Evolutionary conservation across 2,329 filamentous ascomycete genomes (phyloP), one percentile per base, ranked within the genome.

Genomic region (Xylariaceae sp.): DNA sequence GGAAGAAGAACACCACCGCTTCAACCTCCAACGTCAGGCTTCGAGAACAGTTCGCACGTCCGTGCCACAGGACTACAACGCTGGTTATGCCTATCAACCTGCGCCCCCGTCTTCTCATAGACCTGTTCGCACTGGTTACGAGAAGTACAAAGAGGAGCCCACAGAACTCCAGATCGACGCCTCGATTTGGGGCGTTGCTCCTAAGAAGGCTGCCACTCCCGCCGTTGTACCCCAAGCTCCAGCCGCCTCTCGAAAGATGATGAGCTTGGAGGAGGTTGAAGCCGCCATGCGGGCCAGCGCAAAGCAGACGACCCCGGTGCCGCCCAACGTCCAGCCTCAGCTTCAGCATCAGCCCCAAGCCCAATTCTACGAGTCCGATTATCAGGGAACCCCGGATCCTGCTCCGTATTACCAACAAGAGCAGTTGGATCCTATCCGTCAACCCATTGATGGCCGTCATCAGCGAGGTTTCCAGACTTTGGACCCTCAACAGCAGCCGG

Each of bases 221-320:
- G 67, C 71, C 5, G 58, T 66, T 15, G 52, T 61, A 15, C 17
- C 62, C 23, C 68, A 68, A 18, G 55, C 58, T 10, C 53, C 54
- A n/a, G 23, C 53, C 35, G 68, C 68, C 15, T 71, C 81, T 48
- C 86, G 86, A 69, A 97, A 92, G 78, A 88, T 97, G 76, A 87
- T 99, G 88, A 97, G 91, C 69, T 75, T 99, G 70, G 94, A 97
- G 73, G 94, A 99, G 77, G 92, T 99, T 17, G 94, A 99, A 76
- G 93, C 93, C 56, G 87, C 91, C 64, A 92, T 99, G 88, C 85
- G 89, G 61, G 81, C 83, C 39, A 88, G 92, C 66, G 76, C 84
- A 37, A 81, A 80, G 62, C 75, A 78, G 9, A 68, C 75, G 7
- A 70, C 76, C 58, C 71, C 74, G 6, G 65, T 74, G 15, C 69